Base-by-base conservation (phyloP, 495 filamentous ascomycete genomes). In the Cercophora samala region DNA sequence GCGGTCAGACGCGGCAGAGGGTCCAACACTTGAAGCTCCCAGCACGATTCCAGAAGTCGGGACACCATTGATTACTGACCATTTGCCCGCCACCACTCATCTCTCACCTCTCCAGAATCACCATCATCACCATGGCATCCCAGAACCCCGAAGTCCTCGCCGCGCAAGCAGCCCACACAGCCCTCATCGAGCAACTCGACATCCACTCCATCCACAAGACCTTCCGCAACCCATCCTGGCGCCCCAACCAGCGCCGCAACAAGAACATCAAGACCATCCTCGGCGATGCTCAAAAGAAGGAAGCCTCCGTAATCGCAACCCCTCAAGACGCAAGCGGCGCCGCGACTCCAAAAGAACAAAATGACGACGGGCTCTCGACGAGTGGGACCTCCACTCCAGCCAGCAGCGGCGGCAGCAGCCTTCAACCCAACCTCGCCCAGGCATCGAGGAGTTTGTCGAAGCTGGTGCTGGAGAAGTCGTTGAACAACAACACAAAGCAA, bases 241-340 rank as follows among this genome's bases (percentile, higher is more conserved):
- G 89, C 68, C 91, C 96, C 19, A 90, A 93, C 65, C 90, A 93
- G 77, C 92, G 95, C 17, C 92, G 95, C 76, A 98, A 97, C 83
- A 97, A 97, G 81, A 97, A 96, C 74, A 89, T 98, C 78, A 98
- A 98, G 78, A 91, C 96, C 74, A 93, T 98, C 66, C 84, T 99
- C 67, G 88, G 92, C n/a, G 95, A 99, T 70, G 91, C 89, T 26
- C 84, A 90, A 23, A 88, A 92, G 51, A 93, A 93, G 75, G 89
- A 94, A 80, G 90, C 91, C 8, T 86, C 90, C 18, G 82, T 93
- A 69, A 81, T 84, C n/a, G 87, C 86, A 9, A 95, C 92, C 0
- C 91, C 95, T 64, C 87, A 87, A 70, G 93, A 93, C 77, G 69
- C 79, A 67, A 92, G 89, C 75, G 92, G 93, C 67, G 81, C 87